Conservation (phyloP, 495 filamentous ascomycete genomes). For the Penicillium longicatenatum region DNA sequence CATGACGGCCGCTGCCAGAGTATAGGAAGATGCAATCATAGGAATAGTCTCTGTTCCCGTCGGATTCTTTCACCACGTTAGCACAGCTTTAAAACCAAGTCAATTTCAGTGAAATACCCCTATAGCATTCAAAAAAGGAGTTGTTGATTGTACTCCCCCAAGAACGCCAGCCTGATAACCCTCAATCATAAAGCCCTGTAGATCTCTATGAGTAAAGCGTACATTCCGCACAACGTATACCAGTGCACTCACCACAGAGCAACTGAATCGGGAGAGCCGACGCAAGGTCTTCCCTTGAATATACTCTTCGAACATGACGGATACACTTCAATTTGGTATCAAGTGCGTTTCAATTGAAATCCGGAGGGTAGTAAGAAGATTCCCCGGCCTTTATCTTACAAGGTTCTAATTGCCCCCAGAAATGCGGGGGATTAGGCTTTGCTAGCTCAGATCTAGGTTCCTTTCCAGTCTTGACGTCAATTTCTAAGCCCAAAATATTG, state of each 20-base stretch:
- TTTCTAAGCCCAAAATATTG: neutral
- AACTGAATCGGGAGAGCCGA: constrained; percentile 9
- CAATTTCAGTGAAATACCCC: constrained; percentile 5
- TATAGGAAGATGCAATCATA: constrained; percentile 38
- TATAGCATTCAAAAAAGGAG: constrained; percentile 36
- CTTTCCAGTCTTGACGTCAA: neutral
- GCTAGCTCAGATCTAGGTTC: neutral
- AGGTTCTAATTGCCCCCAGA: neutral
- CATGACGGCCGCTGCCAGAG: constrained; percentile 36
- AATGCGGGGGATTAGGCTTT: neutral
- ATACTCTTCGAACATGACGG: constrained; percentile 11
- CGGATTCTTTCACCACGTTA: constrained; percentile 21
- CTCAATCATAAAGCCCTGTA: constrained; percentile 12
- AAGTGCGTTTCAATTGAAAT: neutral
- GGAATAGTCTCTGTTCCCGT: constrained; percentile 35
- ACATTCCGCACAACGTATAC: neutral
- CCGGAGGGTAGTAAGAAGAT: neutral
- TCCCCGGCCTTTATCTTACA: neutral
- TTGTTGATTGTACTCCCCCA: constrained; percentile 38
- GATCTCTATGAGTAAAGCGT: neutral
- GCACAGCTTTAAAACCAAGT: neutral
- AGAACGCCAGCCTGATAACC: constrained; percentile 43
- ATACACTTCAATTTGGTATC: neutral
- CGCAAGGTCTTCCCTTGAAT: constrained; percentile 9
- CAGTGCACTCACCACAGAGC: constrained; percentile 4